A percentile compares a stretch with the other conserved stretches of the same genome.
These are phyloP conservation scores for Acanthamoeba rhysodes DNA, from an alignment of 208 protist species.

Conservation along the genomic window DNA sequence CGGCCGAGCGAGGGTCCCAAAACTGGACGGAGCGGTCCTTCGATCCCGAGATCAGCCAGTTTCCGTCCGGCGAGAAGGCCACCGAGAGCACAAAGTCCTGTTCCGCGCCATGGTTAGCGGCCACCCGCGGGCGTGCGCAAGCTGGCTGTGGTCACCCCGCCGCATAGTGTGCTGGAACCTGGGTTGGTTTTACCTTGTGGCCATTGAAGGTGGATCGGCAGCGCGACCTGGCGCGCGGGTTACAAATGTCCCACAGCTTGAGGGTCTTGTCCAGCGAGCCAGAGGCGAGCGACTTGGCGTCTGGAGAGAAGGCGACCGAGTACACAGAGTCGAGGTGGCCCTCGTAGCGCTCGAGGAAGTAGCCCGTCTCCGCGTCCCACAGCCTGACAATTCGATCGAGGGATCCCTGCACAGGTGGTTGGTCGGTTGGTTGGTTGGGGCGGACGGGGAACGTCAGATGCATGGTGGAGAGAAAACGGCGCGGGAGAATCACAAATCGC, in stretches of 20 bases:
- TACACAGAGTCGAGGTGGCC: slow-evolving; percentile 89
- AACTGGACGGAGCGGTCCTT: slow-evolving; percentile 90
- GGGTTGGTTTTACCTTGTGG: slow-evolving; percentile 81
- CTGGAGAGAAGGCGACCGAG: slow-evolving; percentile 86
- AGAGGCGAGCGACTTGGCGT: slow-evolving; percentile 83
- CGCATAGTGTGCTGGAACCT: no score
- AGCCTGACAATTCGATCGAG: slow-evolving; percentile 87
- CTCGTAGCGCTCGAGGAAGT: slow-evolving; percentile 85
- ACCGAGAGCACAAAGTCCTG: slow-evolving; percentile 85
- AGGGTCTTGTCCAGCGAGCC: slow-evolving; percentile 85
- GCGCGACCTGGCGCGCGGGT: slow-evolving; percentile 65
- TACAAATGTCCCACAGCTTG: slow-evolving; percentile 85
- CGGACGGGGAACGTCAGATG: no score
- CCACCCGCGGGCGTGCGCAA: no score
- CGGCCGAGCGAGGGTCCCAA: slow-evolving; percentile 86
- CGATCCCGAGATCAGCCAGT: slow-evolving; percentile 84
- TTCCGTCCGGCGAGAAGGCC: slow-evolving; percentile 85
- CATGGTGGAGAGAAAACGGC: no score
- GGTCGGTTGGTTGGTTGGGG: no score
- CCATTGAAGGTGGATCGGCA: slow-evolving; percentile 85
- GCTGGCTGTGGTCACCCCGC: no score
- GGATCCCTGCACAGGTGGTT: slow-evolving; percentile 76
- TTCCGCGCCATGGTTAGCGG: no score
- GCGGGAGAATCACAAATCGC: not conserved
- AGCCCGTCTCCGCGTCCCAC: slow-evolving; percentile 86